These are phyloP conservation scores for Penicillium diatomitis DNA, from an alignment of 495 filamentous ascomycete species.

Conservation along the genomic window DNA sequence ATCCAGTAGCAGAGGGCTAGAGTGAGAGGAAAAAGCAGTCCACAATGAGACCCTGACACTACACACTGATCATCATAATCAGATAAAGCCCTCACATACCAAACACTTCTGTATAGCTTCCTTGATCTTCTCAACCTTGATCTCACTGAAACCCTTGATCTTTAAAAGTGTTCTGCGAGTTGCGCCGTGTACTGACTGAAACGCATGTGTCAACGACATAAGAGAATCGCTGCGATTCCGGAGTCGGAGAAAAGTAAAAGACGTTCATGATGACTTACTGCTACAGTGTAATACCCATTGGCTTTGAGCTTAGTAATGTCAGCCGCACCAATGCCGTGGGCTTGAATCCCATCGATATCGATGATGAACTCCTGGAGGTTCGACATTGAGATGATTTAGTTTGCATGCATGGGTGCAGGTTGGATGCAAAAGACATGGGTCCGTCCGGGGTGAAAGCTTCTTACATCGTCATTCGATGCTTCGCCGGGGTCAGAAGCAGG, in stretches of 20 bases:
- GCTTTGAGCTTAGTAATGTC: slow-evolving; percentile 70
- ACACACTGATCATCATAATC: no score
- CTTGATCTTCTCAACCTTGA: slow-evolving; percentile 76
- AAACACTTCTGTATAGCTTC: slow-evolving; percentile 65
- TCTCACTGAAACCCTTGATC: slow-evolving; percentile 73
- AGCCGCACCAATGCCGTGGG: slow-evolving; percentile 62
- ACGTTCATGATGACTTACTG: slow-evolving; percentile 31
- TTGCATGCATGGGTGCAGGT: no score
- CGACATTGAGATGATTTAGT: no score
- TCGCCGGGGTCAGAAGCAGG: slow-evolving; percentile 43
- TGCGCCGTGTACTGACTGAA: slow-evolving; percentile 54
- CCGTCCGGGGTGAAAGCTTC: neutral
- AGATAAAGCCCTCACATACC: slow-evolving; percentile 21
- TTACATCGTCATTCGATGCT: slow-evolving; percentile 48
- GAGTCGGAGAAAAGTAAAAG: no score
- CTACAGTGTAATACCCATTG: slow-evolving; percentile 62
- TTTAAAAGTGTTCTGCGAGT: slow-evolving; percentile 59
- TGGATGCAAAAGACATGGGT: no score
- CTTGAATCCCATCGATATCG: slow-evolving; percentile 66
- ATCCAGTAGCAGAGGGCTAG: slow-evolving; percentile 58
- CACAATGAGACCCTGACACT: no score
- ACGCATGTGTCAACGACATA: neutral
- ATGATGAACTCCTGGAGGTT: slow-evolving; percentile 47
- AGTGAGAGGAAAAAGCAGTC: neutral
- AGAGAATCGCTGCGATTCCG: neutral